Evolutionary conservation across 2,329 filamentous ascomycete genomes (phyloP).

Genomic region (Sporothrix brasiliensis): DNA sequence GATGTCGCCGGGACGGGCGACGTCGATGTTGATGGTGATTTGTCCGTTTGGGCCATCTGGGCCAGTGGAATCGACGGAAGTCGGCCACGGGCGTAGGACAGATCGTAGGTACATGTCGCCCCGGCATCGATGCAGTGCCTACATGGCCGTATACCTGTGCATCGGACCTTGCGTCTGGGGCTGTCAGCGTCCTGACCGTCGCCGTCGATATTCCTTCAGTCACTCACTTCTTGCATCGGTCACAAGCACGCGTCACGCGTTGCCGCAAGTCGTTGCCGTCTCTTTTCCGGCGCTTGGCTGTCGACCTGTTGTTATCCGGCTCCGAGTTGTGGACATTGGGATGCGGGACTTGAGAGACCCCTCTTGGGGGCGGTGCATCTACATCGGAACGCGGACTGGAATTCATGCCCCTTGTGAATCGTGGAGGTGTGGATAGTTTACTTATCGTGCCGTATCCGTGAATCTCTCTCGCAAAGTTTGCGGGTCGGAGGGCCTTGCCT

Average conservation of each 20-base stretch:
- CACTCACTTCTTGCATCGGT: conserved; percentile 28
- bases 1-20: not conserved
- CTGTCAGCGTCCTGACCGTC: not conserved
- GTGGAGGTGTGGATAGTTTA: not conserved
- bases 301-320: conserved; percentile 7
- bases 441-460: conserved; percentile 13
- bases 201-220: not conserved
- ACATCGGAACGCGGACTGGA: conserved; percentile 8
- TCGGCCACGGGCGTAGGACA: conserved; percentile 41
- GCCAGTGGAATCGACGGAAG: conserved; percentile 60
- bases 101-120: conserved; percentile 25
- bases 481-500: not conserved
- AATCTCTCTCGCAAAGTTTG: not conserved
- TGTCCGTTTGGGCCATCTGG: no score
- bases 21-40: not conserved
- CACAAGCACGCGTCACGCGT: conserved; percentile 29
- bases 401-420: not conserved
- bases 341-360: not conserved
- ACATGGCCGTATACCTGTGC: conserved; percentile 28
- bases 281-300: conserved; percentile 25
- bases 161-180: conserved; percentile 29
- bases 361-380: conserved; percentile 4
- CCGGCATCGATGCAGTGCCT: conserved; percentile 26
- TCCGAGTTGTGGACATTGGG: not conserved
- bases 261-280: conserved; percentile 15